phyloP scores from a whole-genome alignment of 768 basidiomycete genomes.

The Antrodiella citrinella region DNA sequence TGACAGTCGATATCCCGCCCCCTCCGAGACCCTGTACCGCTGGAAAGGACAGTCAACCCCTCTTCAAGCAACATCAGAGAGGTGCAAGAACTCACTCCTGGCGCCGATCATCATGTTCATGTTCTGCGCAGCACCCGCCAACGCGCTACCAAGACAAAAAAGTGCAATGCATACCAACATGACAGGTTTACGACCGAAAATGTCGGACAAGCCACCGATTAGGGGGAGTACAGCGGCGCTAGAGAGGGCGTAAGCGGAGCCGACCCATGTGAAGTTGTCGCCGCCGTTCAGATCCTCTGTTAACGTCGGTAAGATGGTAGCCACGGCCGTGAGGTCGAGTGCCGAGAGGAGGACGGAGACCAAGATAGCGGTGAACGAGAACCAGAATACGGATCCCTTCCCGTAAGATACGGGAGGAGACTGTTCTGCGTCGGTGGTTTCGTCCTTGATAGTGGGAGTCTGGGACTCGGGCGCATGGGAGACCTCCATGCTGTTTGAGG shows the following conservation, averaged over 20 bases:
- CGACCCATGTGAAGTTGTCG: constrained; percentile 18
- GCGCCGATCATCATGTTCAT: constrained; percentile 35
- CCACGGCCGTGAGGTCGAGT: constrained; percentile 14
- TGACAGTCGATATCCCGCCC: constrained; percentile 15
- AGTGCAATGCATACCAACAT: constrained; percentile 21
- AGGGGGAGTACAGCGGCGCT: constrained; percentile 28
- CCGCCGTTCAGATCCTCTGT: constrained; percentile 13
- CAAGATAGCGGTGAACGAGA: constrained; percentile 14
- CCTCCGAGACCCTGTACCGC: constrained; percentile 21
- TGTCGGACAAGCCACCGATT: constrained; percentile 24
- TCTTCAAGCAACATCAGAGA: background rate
- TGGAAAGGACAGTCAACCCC: background rate
- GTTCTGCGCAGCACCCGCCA: constrained; percentile 29
- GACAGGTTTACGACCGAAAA: constrained; percentile 29
- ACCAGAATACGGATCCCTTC: constrained; percentile 16
- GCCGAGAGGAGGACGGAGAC: constrained; percentile 18
- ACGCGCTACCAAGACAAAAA: constrained; percentile 31
- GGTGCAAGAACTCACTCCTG: constrained; percentile 12
- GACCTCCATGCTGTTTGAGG: too few relatives aligned
- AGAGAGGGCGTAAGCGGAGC: constrained; percentile 27
- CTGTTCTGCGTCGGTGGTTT: too few relatives aligned
- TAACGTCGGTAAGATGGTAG: constrained; percentile 15
- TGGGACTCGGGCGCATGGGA: too few relatives aligned
- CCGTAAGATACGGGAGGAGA: too few relatives aligned
- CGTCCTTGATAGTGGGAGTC: too few relatives aligned